Evolutionary conservation across 768 basidiomycete species (phyloP), one percentile per base, ranked within the genome.

Genomic region (Tubosaeta sp.): DNA sequence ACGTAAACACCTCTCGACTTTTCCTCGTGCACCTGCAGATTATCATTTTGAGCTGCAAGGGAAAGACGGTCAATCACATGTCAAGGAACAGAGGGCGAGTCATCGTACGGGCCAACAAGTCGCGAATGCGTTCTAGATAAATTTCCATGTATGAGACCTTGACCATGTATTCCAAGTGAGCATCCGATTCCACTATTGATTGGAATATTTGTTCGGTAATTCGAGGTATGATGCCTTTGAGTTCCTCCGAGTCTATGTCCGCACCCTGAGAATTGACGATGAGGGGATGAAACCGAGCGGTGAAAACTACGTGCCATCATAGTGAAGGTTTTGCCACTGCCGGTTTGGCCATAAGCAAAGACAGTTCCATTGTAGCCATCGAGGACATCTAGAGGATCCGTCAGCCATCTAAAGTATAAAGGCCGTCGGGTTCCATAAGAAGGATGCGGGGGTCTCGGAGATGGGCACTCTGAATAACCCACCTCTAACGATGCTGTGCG

Each of bases 61-160:
- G 55, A 32, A 31, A 16, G 16, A 27, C 3, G 16, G 44, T 68
- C 25, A 59, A 46, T 40, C 24, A 32, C 13, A 18, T 27, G 34
- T 43, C 18, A 35, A 13, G 25, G 27, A 22, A 36, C 27, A 51
- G 45, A 51, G 19, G 42, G 29, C 18, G 31, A 38, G 19, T 29
- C n/a, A 21, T 31, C 95, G 65, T 70, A 98, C 95, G 96, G 53
- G 93, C 87, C 48, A 99, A 79, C 49, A 99, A 73, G 78, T 99
- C 96, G 46, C 94, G 81, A 58, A 99, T 92, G 55, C 87, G 83
- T 71, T 99, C 96, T 54, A 98, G 79, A 71, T 99, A 99, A 53
- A 99, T 98, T 74, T 99, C 96, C 95, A 99, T 97, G 70, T 98
- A 99, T 31, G 93, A 96, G 46, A 97, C 96, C 73, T 99, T 99